Conservation (phyloP, 768 basidiomycete species). For the Amanita pseudoporphyria region DNA sequence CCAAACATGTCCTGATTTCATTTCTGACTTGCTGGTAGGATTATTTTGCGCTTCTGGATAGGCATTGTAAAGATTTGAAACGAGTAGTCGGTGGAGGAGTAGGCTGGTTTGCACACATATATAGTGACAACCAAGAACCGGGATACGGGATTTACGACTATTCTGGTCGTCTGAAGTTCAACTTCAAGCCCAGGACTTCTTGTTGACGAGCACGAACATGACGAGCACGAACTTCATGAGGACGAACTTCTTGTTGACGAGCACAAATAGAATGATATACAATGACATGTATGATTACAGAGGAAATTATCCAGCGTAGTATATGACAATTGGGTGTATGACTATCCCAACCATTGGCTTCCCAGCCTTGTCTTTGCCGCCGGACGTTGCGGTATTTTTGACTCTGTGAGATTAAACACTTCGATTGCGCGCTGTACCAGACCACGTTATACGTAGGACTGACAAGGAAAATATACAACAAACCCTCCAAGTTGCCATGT, state of each 20-base stretch:
- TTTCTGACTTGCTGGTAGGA: slow-evolving; percentile 12
- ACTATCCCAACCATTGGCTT: slow-evolving; percentile 59
- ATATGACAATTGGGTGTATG: neutral
- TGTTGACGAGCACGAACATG: too few relatives aligned
- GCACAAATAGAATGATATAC: neutral
- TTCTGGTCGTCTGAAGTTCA: slow-evolving; percentile 35
- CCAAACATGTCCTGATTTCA: neutral
- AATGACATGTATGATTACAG: neutral
- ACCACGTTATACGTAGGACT: neutral
- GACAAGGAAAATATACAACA: slow-evolving; percentile 12
- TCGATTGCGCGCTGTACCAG: slow-evolving; percentile 69
- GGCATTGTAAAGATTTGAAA: slow-evolving; percentile 44
- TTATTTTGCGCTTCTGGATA: slow-evolving; percentile 45
- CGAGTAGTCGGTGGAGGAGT: slow-evolving; percentile 38
- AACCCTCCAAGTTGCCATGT: slow-evolving; percentile 85
- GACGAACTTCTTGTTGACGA: too few relatives aligned
- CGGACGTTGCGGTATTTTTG: slow-evolving; percentile 68
- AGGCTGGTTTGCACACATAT: slow-evolving; percentile 63
- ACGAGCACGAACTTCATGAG: too few relatives aligned
- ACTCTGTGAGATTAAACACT: slow-evolving; percentile 69
- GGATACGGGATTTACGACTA: slow-evolving; percentile 50
- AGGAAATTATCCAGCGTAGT: neutral
- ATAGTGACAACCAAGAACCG: slow-evolving; percentile 40
- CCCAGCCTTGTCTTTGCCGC: slow-evolving; percentile 46
- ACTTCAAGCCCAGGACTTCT: slow-evolving; percentile 39